Evolutionary conservation across 2,329 filamentous ascomycete species (phyloP).

Genomic region (Penicillium fuscoglaucum): DNA sequence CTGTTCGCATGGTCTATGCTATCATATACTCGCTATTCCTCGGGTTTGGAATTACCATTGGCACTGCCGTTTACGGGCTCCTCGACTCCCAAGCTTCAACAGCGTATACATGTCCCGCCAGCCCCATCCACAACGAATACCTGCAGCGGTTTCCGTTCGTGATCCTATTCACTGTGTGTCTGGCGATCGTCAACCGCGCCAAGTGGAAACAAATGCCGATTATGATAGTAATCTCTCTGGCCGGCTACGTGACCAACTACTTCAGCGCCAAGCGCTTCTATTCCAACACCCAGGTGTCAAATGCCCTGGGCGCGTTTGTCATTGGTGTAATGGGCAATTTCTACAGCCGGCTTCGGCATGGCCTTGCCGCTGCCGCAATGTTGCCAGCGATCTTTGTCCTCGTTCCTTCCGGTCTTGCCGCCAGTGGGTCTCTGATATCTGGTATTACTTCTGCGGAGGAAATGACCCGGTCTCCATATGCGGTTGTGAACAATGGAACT

Average conservation of each 20-base stretch:
- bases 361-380: conserved; percentile 80
- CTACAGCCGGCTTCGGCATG: conserved; percentile 71
- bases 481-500: conserved; percentile 30
- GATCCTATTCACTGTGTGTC: conserved; percentile 67
- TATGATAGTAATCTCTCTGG: conserved; percentile 72
- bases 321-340: conserved; percentile 77
- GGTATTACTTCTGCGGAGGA: conserved; percentile 60
- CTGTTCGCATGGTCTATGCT: conserved; percentile 72
- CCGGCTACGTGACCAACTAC: conserved; percentile 74
- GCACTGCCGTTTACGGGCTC: conserved; percentile 63
- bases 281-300: conserved; percentile 71
- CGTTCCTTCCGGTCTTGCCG: conserved; percentile 61
- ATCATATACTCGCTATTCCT: conserved; percentile 73
- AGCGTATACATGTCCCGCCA: conserved; percentile 48
- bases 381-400: conserved; percentile 80
- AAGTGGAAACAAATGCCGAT: conserved; percentile 76
- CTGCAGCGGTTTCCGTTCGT: conserved; percentile 69
- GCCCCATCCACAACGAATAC: conserved; percentile 48
- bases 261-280: conserved; percentile 67
- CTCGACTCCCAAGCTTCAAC: conserved; percentile 58
- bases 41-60: conserved; percentile 70
- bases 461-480: conserved; percentile 40
- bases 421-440: conserved; percentile 56
- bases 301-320: conserved; percentile 72
- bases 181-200: conserved; percentile 78